Conservation (phyloP, 306 rosid species). For the Begonia masoniana region DNA sequence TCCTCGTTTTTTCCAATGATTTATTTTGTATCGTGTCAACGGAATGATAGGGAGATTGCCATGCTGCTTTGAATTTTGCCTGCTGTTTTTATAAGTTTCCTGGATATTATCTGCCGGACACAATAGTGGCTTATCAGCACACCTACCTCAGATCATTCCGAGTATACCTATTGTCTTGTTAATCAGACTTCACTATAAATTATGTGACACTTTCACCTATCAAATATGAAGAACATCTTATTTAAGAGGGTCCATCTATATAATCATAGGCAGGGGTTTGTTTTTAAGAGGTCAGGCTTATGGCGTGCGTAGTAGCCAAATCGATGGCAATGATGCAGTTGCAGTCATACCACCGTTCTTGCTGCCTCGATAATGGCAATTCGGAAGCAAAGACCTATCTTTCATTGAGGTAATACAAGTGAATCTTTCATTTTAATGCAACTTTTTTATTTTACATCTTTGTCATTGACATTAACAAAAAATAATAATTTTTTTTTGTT, state of each 20-base stretch:
- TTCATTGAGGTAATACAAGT: conserved; percentile 56
- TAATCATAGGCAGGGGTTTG: conserved; percentile 78
- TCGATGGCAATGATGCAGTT: conserved; percentile 86
- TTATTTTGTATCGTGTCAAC: conserved; percentile 10
- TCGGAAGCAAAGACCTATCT: conserved; percentile 56
- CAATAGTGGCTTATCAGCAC: conserved; percentile 99
- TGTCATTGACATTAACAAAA: too few relatives aligned
- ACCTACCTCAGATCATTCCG: conserved; percentile 90
- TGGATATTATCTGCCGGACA: conserved; percentile 84
- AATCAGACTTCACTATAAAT: too few relatives aligned
- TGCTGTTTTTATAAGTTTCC: conserved; percentile 86
- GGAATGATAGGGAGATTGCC: conserved; percentile 79
- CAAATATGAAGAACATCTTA: too few relatives aligned
- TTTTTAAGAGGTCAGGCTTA: conserved; percentile 72
- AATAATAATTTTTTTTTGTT: neutral
- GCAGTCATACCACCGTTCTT: conserved; percentile 62
- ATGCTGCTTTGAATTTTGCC: conserved; percentile 87
- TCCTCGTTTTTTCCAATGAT: neutral
- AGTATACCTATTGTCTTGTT: conserved; percentile 23
- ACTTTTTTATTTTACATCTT: too few relatives aligned
- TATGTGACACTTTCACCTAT: too few relatives aligned
- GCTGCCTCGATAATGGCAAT: conserved; percentile 83
- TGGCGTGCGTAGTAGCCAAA: conserved; percentile 75
- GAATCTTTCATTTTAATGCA: too few relatives aligned
- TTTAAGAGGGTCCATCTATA: conserved; percentile 8